Evolutionary conservation across 495 filamentous ascomycete species (phyloP), one percentile per base, ranked within the genome.

Genomic region (Aspergillus affinis): DNA sequence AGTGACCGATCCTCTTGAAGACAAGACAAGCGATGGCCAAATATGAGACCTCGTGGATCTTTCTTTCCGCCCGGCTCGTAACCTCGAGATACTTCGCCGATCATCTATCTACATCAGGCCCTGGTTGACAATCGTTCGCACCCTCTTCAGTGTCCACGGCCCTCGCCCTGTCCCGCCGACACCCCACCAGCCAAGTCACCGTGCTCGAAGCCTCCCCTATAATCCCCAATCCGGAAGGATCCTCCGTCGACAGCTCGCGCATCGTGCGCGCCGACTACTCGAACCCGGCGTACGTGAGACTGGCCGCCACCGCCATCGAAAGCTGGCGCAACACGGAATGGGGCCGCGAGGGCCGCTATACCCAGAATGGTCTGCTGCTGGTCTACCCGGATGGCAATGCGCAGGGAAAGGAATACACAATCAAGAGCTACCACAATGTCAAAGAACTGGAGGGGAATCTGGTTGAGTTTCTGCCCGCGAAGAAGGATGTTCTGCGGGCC

Each of bases 181-280:
- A 88, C 71, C 72, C 80, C 30, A 56, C 58, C 26, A 83, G 80
- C 21, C 61, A 74, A 59, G 85, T 93, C 61, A 91, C 86, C 12
- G 60, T 94, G 54, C 66, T 94, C 51, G 90, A 93, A 72, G 79
- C 87, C 21, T 82, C 82, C 1, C 61, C 75, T 56, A 78, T 82
- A n/a, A 89, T 90, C 71, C 88, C 88, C 26, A 81, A 88, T 59
- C 84, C 84, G 4, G 83, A 92, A 64, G 84, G 85, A 58, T 82
- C 89, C 27, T 89, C 85, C 53, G 83, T 90, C 65, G 91, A 93
- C 77, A 83, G 80, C 46, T 90, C 88, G 19, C 87, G 90, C 53
- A 90, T 93, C 65, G 81, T 97, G 59, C 83, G 93, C 26, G 78
- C 91, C 44, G 92, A 97, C 77, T 97, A 97, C 70, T 81, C 86